Percentiles rank a stretch among this genome's conserved stretches.
Evolutionary conservation across 202 grass and related monocot species (phyloP).

Genomic region (Bolboschoenoplectus hybrid): DNA sequence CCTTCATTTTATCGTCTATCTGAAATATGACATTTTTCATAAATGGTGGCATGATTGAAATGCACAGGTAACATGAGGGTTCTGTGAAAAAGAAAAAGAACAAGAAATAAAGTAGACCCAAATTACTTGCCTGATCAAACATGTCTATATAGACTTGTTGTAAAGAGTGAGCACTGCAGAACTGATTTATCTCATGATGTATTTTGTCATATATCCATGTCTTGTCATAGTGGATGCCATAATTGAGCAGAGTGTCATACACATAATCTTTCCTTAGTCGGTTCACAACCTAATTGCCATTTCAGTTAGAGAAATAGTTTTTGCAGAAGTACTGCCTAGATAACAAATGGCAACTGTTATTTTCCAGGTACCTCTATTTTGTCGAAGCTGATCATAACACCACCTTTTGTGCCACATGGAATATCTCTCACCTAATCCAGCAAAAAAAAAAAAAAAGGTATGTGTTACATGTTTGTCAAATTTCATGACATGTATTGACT

Average conservation of each 20-base stretch:
- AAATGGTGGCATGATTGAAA: not conserved
- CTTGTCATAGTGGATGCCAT: slow-evolving; percentile 97
- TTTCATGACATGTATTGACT: not conserved
- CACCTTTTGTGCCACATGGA: slow-evolving; percentile 97
- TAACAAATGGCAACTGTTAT: slow-evolving; percentile 23
- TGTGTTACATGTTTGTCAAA: slow-evolving; percentile 25
- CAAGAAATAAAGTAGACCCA: not conserved
- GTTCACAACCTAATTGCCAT: slow-evolving; percentile 72
- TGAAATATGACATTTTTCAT: slow-evolving; percentile 45
- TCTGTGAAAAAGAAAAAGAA: not conserved
- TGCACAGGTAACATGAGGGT: not conserved
- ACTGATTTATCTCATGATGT: slow-evolving; percentile 99
- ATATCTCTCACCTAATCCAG: slow-evolving; percentile 86
- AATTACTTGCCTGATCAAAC: slow-evolving; percentile 85
- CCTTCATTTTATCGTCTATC: slow-evolving; percentile 99
- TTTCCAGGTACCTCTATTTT: slow-evolving; percentile 85
- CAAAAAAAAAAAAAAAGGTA: not conserved
- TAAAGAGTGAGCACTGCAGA: slow-evolving; percentile 92
- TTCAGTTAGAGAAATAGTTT: slow-evolving; percentile 33
- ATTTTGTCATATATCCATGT: slow-evolving; percentile 99
- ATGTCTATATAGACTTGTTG: slow-evolving; percentile 99
- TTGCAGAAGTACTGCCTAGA: not conserved
- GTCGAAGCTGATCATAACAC: slow-evolving; percentile 99
- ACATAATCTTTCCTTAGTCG: slow-evolving; percentile 88
- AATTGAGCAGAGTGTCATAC: slow-evolving; percentile 88